These are phyloP conservation scores for Krasilnikovozyma curviuscula DNA, from an alignment of 768 basidiomycete species.

Conservation along the genomic window DNA sequence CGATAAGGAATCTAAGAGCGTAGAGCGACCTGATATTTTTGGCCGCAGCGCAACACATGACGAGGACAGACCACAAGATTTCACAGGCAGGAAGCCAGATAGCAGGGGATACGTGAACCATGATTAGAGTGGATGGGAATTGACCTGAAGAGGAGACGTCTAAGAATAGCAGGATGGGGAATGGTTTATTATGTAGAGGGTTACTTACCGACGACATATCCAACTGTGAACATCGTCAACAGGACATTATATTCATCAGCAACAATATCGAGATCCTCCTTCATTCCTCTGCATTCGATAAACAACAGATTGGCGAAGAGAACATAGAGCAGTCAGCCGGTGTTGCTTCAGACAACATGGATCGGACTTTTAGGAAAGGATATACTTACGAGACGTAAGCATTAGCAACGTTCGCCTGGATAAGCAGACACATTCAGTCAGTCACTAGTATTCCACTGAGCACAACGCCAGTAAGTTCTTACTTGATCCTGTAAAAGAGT, in stretches of 20 bases:
- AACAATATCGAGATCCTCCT: background rate
- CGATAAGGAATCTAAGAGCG: constrained; percentile 1
- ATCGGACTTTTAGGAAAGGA: too few relatives aligned
- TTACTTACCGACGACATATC: background rate
- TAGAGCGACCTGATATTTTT: constrained; percentile 7
- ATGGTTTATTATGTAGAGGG: background rate
- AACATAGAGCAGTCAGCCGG: background rate
- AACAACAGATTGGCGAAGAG: background rate
- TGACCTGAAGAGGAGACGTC: constrained; percentile 5
- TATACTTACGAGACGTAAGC: background rate
- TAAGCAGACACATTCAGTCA: too few relatives aligned
- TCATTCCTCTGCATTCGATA: too few relatives aligned
- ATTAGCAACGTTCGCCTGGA: background rate
- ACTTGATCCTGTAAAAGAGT: too few relatives aligned
- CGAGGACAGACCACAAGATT: constrained; percentile 13
- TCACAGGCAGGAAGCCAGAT: constrained; percentile 9
- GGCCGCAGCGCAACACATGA: constrained; percentile 11
- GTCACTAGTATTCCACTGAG: too few relatives aligned
- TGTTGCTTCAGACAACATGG: too few relatives aligned
- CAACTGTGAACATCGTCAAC: background rate
- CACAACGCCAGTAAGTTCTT: too few relatives aligned
- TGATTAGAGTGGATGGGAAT: background rate
- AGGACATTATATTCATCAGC: background rate
- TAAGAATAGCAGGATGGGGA: background rate
- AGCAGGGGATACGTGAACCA: constrained; percentile 1